Conservation (phyloP, 345 rosid species). For the Microthlaspi erraticum region DNA sequence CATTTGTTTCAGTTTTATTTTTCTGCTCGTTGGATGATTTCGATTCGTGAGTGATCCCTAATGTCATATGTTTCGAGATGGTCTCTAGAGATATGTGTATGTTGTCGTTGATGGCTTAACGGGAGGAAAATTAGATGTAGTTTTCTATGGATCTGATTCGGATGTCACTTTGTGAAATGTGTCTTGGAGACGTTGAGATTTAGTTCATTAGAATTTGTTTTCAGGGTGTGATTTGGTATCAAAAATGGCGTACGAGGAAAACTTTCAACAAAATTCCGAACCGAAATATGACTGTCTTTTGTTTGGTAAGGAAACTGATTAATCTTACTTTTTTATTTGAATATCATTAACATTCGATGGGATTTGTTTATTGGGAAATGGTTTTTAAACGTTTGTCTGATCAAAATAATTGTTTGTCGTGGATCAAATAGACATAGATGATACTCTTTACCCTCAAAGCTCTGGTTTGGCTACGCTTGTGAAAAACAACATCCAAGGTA, state of each 20-base stretch:
- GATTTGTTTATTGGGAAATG: slow-evolving; percentile 22
- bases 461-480: slow-evolving; percentile 69
- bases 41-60: not conserved
- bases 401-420: not conserved
- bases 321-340: not conserved
- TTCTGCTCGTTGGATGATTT: not conserved
- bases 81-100: slow-evolving; percentile 1
- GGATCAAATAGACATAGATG: slow-evolving; percentile 55
- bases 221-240: slow-evolving; percentile 30
- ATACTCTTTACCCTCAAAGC: slow-evolving; percentile 78
- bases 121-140: not conserved
- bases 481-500: slow-evolving; percentile 80
- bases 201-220: not conserved
- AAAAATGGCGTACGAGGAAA: slow-evolving; percentile 51
- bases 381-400: slow-evolving; percentile 8
- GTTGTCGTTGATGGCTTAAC: not conserved
- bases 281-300: slow-evolving; percentile 59
- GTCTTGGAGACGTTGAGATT: slow-evolving; percentile 22
- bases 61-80: not conserved
- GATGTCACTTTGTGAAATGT: not conserved
- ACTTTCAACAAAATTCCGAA: slow-evolving; percentile 32
- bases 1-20: not conserved
- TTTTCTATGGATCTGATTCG: not conserved
- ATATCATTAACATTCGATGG: not conserved
- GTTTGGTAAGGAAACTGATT: slow-evolving; percentile 48